Percentiles rank a stretch among this genome's conserved stretches.
phyloP scores from a whole-genome alignment of 2,329 filamentous ascomycete genomes.

The Stagonosporopsis cucurbitacearum region DNA sequence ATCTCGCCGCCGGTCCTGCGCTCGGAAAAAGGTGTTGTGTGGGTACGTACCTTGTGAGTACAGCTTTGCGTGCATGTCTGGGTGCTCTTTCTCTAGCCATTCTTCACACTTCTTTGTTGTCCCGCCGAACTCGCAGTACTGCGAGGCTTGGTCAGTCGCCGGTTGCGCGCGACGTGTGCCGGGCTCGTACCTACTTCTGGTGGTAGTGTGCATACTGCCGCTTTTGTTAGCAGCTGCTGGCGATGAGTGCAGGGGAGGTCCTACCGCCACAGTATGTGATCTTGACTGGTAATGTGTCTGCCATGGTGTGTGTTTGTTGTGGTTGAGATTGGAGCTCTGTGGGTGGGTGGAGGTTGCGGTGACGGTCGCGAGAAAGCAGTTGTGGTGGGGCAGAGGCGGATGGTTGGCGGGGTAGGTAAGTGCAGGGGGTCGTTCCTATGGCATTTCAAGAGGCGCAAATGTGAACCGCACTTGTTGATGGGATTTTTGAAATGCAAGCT shows the following conservation, averaged over 20 bases:
- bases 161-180: conserved; percentile 6
- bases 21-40: no score
- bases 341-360: conserved; percentile 15
- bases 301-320: conserved; percentile 24
- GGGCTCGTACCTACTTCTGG: conserved; percentile 66
- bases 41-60: conserved; percentile 78
- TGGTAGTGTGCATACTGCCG: conserved; percentile 69
- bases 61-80: conserved; percentile 75
- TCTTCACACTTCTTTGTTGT: conserved; percentile 97
- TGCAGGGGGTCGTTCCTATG: conserved; percentile 11
- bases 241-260: conserved; percentile 15
- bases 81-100: conserved; percentile 82
- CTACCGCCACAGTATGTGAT: conserved; percentile 68
- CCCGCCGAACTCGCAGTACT: conserved; percentile 99
- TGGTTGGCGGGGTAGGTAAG: conserved; percentile 22
- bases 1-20: no score
- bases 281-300: conserved; percentile 56
- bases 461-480: not conserved
- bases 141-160: conserved; percentile 17
- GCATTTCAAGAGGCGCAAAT: not conserved
- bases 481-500: not conserved
- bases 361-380: conserved; percentile 21
- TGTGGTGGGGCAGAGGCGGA: not conserved
- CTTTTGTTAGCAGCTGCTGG: conserved; percentile 27
- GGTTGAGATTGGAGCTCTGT: conserved; percentile 1